Percentiles rank a stretch among this genome's conserved stretches.
Conservation (phyloP, 2,329 filamentous ascomycete genomes). For the Monosporascus ibericus region DNA sequence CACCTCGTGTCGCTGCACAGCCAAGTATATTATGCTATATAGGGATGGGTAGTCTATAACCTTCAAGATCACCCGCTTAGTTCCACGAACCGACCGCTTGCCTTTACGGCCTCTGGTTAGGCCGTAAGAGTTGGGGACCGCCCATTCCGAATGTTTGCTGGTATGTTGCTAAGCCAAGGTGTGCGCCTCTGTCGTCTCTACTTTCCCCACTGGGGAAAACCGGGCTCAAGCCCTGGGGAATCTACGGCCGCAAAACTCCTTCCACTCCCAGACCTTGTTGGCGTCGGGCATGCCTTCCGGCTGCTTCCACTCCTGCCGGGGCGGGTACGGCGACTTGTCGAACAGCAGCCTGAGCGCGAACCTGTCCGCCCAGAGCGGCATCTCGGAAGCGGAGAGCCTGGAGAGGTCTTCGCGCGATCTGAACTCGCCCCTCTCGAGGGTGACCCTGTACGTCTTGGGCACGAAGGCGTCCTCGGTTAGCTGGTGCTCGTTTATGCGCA, state of each 20-base stretch:
- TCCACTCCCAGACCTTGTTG: background rate
- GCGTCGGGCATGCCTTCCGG: background rate
- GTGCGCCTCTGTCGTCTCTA: too few relatives aligned
- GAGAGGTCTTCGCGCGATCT: background rate
- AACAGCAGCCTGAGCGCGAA: background rate
- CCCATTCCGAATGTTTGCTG: too few relatives aligned
- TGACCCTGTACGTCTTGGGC: background rate
- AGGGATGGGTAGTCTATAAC: too few relatives aligned
- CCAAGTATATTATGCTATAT: too few relatives aligned
- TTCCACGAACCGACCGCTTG: too few relatives aligned
- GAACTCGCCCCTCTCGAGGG: background rate
- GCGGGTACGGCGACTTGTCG: background rate
- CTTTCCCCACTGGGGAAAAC: too few relatives aligned
- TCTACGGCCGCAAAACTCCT: background rate
- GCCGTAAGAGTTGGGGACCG: too few relatives aligned
- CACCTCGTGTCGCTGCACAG: too few relatives aligned
- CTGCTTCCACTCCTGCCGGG: background rate
- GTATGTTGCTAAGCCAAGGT: too few relatives aligned
- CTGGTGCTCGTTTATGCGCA: background rate
- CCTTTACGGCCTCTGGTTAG: too few relatives aligned
- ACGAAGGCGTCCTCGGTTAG: background rate
- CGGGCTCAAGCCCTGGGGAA: too few relatives aligned
- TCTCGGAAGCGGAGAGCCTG: background rate
- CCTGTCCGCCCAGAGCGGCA: background rate
- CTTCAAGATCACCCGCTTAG: too few relatives aligned